Conservation (phyloP, 2,329 filamentous ascomycete genomes). For the Talaromyces sp. region DNA sequence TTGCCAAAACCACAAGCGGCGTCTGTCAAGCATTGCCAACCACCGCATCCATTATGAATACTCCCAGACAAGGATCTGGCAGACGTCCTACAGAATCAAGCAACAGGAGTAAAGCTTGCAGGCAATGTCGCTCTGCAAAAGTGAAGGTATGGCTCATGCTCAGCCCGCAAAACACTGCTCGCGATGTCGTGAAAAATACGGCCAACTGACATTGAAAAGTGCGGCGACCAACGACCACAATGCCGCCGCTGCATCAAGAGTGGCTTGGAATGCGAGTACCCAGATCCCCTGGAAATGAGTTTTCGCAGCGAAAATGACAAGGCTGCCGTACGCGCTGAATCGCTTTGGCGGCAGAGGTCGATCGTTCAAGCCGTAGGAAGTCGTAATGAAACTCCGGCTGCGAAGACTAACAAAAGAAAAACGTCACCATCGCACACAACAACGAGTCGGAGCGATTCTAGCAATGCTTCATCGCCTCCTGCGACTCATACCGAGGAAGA, state of each 20-base stretch:
- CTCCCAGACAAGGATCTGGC: neutral
- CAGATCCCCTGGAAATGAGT: slow-evolving; percentile 4
- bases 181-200: too few relatives aligned
- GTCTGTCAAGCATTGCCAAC: neutral
- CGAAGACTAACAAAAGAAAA: neutral
- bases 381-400: neutral
- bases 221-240: neutral
- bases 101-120: neutral
- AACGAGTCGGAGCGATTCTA: neutral
- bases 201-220: neutral
- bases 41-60: neutral
- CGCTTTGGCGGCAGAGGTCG: neutral
- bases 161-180: too few relatives aligned
- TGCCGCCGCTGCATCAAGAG: neutral
- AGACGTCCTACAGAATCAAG: neutral
- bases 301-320: slow-evolving; percentile 12
- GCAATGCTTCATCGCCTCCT: neutral
- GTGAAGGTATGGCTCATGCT: neutral
- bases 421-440: neutral
- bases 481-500: neutral
- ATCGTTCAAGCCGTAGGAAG: neutral
- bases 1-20: neutral
- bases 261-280: neutral
- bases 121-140: neutral
- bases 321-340: neutral